Evolutionary conservation across 495 filamentous ascomycete genomes (phyloP), one percentile per base, ranked within the genome.

Genomic region (Symbiotaphrina buchneri): DNA sequence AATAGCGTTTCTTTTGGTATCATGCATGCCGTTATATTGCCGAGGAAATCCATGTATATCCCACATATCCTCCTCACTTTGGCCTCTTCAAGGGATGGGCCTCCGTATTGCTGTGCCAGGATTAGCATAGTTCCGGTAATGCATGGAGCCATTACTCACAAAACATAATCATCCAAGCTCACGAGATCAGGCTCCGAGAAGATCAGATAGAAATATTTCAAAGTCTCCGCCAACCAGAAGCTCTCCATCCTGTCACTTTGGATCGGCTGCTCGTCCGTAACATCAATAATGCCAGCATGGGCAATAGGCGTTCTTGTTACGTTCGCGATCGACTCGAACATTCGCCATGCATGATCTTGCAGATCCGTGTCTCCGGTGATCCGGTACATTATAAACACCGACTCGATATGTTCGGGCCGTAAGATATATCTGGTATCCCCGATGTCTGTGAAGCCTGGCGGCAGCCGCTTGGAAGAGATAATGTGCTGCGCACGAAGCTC

Each of bases 131-230:
- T 25, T 25, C 22, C 13, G 22, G 22, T 13, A 25, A 25, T 8
- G 13, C 8, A 25, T 25, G 7, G 13, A 25, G 13, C 13, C 8
- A 7, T 8, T 8, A 25, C 22, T 25, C 13, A 25, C 22, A 37
- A 20, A 4, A 37, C 35, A 13, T 5, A 37, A 6, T 37, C 19
- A 27, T 37, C 29, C 35, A 37, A 18, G 1, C 53, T 73, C 18
- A 84, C 51, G 30, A 70, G 47, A 37, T 65, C 57, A 3, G 74
- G 70, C 33, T 72, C 67, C 14, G 65, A 73, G 48, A 83, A 97
- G 35, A 93, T 59, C 37, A 94, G 47, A 41, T 87, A 95, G 37
- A 92, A 90, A 46, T 95, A 94, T 46, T 94, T 97, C 37, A 91
- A 53, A 11, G 82, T 87, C 51, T 91, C 81, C 4, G 78, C 72